Conservation (phyloP, 2,329 filamentous ascomycete genomes). For the Monosporascus sp. region DNA sequence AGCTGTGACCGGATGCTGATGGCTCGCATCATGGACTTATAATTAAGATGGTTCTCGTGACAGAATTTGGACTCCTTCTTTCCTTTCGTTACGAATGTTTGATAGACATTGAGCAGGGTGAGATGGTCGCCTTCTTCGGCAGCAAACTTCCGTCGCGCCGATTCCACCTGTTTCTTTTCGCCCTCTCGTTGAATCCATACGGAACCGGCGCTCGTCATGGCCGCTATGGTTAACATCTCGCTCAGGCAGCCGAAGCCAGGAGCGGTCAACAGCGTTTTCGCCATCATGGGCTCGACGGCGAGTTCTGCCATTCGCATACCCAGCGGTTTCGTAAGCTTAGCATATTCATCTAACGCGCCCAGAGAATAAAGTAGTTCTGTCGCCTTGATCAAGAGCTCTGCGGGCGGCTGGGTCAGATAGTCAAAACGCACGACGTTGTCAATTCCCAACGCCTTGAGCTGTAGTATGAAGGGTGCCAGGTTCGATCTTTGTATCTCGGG, state of each 20-base stretch:
- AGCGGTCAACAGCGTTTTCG: conserved; percentile 76
- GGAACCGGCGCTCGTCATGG: conserved; percentile 83
- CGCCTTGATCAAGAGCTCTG: conserved; percentile 78
- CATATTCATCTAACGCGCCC: conserved; percentile 82
- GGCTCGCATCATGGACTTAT: conserved; percentile 74
- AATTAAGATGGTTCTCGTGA: conserved; percentile 81
- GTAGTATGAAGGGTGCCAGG: conserved; percentile 79
- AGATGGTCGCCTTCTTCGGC: conserved; percentile 92
- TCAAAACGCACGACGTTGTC: conserved; percentile 91
- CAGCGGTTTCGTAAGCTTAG: conserved; percentile 84
- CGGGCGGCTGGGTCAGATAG: conserved; percentile 80
- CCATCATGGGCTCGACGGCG: conserved; percentile 93
- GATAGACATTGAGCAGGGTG: conserved; percentile 89
- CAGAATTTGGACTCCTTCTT: conserved; percentile 84
- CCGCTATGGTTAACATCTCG: conserved; percentile 86
- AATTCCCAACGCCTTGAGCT: conserved; percentile 91
- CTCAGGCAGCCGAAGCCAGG: conserved; percentile 70
- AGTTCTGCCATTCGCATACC: conserved; percentile 90
- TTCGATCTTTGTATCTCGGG: conserved; percentile 94
- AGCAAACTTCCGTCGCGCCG: conserved; percentile 73
- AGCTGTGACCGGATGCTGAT: conserved; percentile 84
- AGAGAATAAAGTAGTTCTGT: conserved; percentile 84
- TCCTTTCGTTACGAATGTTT: conserved; percentile 78
- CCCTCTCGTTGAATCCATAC: conserved; percentile 80
- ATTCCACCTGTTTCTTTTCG: conserved; percentile 71